phyloP scores from a whole-genome alignment of 192 early-diverging fungal species.

The Diversispora eburnea region DNA sequence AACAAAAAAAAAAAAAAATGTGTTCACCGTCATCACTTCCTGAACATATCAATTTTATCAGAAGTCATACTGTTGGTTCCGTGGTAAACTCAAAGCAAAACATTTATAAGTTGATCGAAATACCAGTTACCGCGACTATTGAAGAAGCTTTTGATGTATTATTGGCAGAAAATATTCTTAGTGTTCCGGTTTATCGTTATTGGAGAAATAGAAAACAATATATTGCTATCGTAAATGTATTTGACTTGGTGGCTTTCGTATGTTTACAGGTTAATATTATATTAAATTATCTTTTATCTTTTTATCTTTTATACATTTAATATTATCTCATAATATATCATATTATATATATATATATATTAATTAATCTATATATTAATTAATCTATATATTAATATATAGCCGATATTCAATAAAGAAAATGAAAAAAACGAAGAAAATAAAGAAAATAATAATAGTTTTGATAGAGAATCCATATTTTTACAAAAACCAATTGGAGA shows the following conservation, averaged over 20 bases:
- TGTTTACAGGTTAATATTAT: slow-evolving; percentile 29
- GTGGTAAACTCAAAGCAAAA: slow-evolving; percentile 33
- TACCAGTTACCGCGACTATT: slow-evolving; percentile 46
- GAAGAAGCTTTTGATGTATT: slow-evolving; percentile 57
- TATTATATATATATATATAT: neutral
- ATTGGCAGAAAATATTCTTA: slow-evolving; percentile 46
- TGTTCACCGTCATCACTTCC: neutral
- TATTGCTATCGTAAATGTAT: slow-evolving; percentile 49
- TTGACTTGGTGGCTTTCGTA: slow-evolving; percentile 46
- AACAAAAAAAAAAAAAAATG: neutral
- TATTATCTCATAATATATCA: neutral
- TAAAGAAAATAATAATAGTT: neutral
- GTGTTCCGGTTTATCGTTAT: slow-evolving; percentile 51
- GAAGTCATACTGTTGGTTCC: slow-evolving; percentile 36
- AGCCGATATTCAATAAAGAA: neutral
- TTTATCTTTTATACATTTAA: too few relatives aligned
- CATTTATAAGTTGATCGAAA: slow-evolving; percentile 41
- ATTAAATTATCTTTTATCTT: neutral
- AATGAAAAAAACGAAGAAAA: neutral
- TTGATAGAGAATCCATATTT: slow-evolving; percentile 12
- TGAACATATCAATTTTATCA: slow-evolving; percentile 35
- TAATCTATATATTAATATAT: neutral
- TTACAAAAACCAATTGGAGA: slow-evolving; percentile 16
- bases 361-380: neutral
- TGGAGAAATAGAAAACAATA: slow-evolving; percentile 41